These are phyloP conservation scores for Orbilia ellipsospora DNA, from an alignment of 2,329 filamentous ascomycete genomes.

Conservation along the genomic window DNA sequence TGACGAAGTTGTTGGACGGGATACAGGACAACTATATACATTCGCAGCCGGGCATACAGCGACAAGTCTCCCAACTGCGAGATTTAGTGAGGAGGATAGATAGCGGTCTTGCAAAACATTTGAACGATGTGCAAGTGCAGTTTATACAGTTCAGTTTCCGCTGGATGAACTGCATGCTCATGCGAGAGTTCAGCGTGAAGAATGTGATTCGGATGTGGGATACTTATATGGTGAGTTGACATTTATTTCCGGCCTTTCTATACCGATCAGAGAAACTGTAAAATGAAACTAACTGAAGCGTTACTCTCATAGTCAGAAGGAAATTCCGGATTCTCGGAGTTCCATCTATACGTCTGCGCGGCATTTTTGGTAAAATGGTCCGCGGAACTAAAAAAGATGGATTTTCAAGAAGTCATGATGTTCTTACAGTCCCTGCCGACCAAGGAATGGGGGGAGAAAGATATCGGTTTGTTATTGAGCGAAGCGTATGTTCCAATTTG, in stretches of 20 bases:
- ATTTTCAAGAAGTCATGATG: slow-evolving; percentile 98
- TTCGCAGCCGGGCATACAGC: slow-evolving; percentile 94
- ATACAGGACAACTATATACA: slow-evolving; percentile 99
- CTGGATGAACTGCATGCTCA: slow-evolving; percentile 99
- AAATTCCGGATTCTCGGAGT: slow-evolving; percentile 91
- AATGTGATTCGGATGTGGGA: slow-evolving; percentile 99
- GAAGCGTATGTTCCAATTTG: slow-evolving; percentile 72
- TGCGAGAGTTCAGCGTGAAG: slow-evolving; percentile 95
- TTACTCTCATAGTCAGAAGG: slow-evolving; percentile 80
- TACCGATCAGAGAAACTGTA: neutral
- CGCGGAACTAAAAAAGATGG: slow-evolving; percentile 92
- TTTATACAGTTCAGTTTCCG: slow-evolving; percentile 99
- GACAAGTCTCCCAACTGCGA: slow-evolving; percentile 87
- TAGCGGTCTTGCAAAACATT: slow-evolving; percentile 77
- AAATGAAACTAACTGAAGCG: neutral
- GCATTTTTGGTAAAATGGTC: slow-evolving; percentile 99
- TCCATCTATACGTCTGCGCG: slow-evolving; percentile 97
- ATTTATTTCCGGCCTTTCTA: neutral
- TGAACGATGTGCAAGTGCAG: slow-evolving; percentile 90
- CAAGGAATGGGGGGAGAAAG: slow-evolving; percentile 94
- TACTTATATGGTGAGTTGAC: slow-evolving; percentile 84
- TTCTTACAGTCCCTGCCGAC: slow-evolving; percentile 95
- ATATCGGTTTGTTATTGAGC: slow-evolving; percentile 92
- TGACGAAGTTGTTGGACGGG: slow-evolving; percentile 96
- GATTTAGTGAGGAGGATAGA: slow-evolving; percentile 88